Conservation (phyloP, 805 yeast genomes). For the Hanseniaspora vineae region DNA sequence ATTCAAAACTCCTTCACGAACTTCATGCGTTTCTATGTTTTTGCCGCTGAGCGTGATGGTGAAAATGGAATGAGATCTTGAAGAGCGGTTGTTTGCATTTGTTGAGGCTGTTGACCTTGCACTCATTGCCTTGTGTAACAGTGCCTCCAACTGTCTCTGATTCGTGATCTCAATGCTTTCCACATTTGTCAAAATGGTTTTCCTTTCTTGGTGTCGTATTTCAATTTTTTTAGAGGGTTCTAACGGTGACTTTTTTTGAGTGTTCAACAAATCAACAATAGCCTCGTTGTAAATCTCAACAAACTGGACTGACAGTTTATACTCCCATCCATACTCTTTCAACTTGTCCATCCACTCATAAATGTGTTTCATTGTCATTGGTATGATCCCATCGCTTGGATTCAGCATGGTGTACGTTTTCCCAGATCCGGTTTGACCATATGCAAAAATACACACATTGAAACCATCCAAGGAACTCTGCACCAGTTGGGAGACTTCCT, state of each 20-base stretch:
- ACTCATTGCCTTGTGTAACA: slow-evolving; percentile 42
- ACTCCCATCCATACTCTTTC: slow-evolving; percentile 48
- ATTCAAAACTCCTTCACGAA: slow-evolving; percentile 50
- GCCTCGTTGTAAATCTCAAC: slow-evolving; percentile 83
- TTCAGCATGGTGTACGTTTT: slow-evolving; percentile 85
- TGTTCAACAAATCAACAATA: slow-evolving; percentile 50
- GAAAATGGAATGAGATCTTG: slow-evolving; percentile 84
- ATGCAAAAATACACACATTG: slow-evolving; percentile 89
- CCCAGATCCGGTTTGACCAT: slow-evolving; percentile 96
- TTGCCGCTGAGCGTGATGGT: slow-evolving; percentile 46
- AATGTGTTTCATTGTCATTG: slow-evolving; percentile 58
- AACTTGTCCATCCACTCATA: slow-evolving; percentile 41
- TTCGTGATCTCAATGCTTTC: slow-evolving; percentile 34
- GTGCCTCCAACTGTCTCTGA: slow-evolving; percentile 33
- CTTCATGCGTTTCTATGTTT: slow-evolving; percentile 36
- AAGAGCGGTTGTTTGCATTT: slow-evolving; percentile 66
- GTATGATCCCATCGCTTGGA: slow-evolving; percentile 64
- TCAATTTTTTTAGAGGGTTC: slow-evolving; percentile 36
- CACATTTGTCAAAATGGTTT: slow-evolving; percentile 54
- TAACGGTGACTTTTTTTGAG: slow-evolving; percentile 5
- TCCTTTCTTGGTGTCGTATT: slow-evolving; percentile 52
- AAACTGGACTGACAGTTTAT: slow-evolving; percentile 55
- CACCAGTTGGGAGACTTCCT: slow-evolving; percentile 73
- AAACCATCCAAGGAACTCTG: slow-evolving; percentile 81
- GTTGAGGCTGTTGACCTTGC: slow-evolving; percentile 76